Conservation (phyloP, 148 eudicot genomes). For the Amaranthus hypochondriacus region DNA sequence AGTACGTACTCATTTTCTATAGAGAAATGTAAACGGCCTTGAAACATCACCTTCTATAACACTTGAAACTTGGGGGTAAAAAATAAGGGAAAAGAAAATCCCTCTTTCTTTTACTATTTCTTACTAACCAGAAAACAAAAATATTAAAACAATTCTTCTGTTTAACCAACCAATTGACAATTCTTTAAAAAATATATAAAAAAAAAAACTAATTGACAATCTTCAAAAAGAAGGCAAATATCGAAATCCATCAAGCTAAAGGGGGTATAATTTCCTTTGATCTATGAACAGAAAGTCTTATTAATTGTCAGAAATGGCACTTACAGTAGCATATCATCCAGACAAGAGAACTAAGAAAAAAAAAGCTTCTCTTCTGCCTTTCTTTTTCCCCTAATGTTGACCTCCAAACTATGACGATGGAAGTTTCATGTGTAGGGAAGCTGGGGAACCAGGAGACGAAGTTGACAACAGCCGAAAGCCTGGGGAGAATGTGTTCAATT, state of each 20-base stretch:
- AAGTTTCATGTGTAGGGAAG: conserved; percentile 15
- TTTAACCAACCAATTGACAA: neutral
- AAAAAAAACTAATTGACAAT: neutral
- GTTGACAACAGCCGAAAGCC: conserved; percentile 31
- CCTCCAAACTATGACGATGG: conserved; percentile 12
- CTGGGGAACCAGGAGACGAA: conserved; percentile 21
- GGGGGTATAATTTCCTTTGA: conserved; percentile 14
- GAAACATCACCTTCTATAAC: too few species aligned
- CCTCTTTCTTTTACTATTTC: too few species aligned
- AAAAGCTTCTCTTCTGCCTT: conserved; percentile 21
- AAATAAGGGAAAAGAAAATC: too few species aligned
- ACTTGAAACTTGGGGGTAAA: too few species aligned
- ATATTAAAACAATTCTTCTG: neutral
- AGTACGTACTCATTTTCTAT: neutral
- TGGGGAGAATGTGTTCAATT: conserved; percentile 58
- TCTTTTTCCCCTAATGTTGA: conserved; percentile 6
- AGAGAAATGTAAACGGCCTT: too few species aligned
- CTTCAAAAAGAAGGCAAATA: neutral
- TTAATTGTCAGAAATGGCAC: conserved; percentile 25
- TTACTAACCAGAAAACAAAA: too few species aligned
- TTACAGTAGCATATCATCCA: conserved; percentile 14
- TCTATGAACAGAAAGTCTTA: conserved; percentile 33
- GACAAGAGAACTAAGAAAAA: conserved; percentile 25
- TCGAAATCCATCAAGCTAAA: neutral
- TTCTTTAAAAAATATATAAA: neutral